Conservation (phyloP, 805 yeast genomes). For the Hemisphaericaspora nanyangensis region DNA sequence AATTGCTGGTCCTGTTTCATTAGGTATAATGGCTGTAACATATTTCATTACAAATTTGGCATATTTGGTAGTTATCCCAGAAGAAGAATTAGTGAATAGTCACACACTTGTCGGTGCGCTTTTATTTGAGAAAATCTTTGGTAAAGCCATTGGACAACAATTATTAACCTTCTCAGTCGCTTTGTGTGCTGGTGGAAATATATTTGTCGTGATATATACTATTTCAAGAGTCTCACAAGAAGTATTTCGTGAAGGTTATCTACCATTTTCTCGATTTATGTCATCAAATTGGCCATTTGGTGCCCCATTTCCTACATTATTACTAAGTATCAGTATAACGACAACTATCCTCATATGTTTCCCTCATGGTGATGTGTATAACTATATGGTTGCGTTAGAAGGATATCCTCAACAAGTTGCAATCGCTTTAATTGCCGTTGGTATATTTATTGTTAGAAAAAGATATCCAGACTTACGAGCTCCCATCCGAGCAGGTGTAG, state of each 20-base stretch:
- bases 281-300: constrained; percentile 54
- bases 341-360: constrained; percentile 33
- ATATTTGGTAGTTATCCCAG: constrained; percentile 51
- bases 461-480: constrained; percentile 48
- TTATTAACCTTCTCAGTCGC: constrained; percentile 56
- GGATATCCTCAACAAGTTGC: constrained; percentile 50
- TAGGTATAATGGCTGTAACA: constrained; percentile 44
- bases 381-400: constrained; percentile 49
- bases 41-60: constrained; percentile 53
- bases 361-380: constrained; percentile 50
- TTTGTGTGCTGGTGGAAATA: constrained; percentile 59
- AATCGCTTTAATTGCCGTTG: constrained; percentile 50
- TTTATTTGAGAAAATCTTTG: constrained; percentile 54
- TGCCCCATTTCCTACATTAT: constrained; percentile 52
- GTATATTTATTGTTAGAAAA: constrained; percentile 50
- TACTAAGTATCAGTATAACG: constrained; percentile 41
- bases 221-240: constrained; percentile 63
- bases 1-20: constrained; percentile 58
- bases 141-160: constrained; percentile 48
- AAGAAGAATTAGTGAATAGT: constrained; percentile 48
- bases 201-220: constrained; percentile 57
- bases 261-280: constrained; percentile 50
- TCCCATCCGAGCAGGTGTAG: constrained; percentile 46
- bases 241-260: constrained; percentile 57
- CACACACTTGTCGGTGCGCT: constrained; percentile 60